Percentiles rank a stretch among this genome's conserved stretches.
Evolutionary conservation across 176 grass and related monocot genomes (phyloP).

Genomic region (Hyparrhenia diplandra): DNA sequence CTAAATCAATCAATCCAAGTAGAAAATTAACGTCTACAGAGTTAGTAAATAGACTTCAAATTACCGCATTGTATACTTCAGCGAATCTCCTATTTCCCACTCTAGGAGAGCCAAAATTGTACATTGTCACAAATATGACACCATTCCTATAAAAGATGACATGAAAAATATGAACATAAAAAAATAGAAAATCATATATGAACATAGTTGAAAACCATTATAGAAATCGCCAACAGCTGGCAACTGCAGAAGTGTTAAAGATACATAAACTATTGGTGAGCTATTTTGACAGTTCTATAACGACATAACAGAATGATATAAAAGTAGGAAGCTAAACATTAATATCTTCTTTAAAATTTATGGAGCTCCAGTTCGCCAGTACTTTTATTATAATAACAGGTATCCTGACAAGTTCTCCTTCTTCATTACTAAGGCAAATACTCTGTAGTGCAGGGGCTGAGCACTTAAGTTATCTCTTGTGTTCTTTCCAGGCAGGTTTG

Average conservation of each 20-base stretch:
- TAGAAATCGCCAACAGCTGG: not conserved
- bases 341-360: no score
- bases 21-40: not conserved
- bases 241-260: conserved; percentile 9
- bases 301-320: not conserved
- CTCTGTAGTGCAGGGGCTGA: no score
- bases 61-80: conserved; percentile 93
- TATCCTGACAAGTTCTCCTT: no score
- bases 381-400: no score
- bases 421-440: no score
- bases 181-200: not conserved
- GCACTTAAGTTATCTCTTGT: not conserved
- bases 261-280: conserved; percentile 7
- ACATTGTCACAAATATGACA: conserved; percentile 75
- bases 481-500: not conserved
- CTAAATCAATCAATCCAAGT: conserved; percentile 6
- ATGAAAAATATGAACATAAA: conserved; percentile 9
- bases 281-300: conserved; percentile 5
- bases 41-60: conserved; percentile 3
- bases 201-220: conserved; percentile 1
- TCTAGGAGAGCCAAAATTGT: conserved; percentile 97
- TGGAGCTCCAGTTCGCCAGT: no score
- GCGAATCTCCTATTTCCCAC: conserved; percentile 95
- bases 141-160: conserved; percentile 50
- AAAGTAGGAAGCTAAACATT: not conserved